These are phyloP conservation scores for Russula olivacea DNA, from an alignment of 768 basidiomycete genomes.

Conservation along the genomic window DNA sequence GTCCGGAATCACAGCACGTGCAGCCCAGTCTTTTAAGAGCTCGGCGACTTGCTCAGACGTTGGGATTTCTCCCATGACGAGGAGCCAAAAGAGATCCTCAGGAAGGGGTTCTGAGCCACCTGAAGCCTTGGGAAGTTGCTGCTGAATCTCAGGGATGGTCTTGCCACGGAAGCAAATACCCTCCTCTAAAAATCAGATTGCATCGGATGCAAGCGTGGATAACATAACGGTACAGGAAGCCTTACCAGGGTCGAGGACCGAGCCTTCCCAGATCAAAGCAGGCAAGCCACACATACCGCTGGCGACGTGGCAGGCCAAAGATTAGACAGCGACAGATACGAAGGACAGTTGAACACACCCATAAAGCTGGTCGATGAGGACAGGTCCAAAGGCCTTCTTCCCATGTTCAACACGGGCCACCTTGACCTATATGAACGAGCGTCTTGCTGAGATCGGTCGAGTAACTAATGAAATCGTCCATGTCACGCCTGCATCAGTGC, in stretches of 20 bases:
- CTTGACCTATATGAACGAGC: constrained; percentile 53
- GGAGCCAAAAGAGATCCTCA: constrained; percentile 92
- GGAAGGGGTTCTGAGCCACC: constrained; percentile 88
- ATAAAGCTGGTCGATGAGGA: constrained; percentile 85
- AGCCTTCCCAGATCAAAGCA: constrained; percentile 97
- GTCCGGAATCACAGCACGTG: constrained; percentile 82
- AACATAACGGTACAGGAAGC: constrained; percentile 15
- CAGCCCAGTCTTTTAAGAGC: constrained; percentile 92
- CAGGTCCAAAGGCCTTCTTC: constrained; percentile 88
- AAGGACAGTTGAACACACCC: constrained; percentile 44
- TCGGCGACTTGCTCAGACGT: constrained; percentile 82
- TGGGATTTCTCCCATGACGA: constrained; percentile 92
- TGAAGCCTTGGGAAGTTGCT: constrained; percentile 81
- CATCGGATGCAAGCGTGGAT: constrained; percentile 17
- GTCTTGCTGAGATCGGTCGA: too few relatives aligned
- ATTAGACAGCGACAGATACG: constrained; percentile 7
- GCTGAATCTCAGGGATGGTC: constrained; percentile 86
- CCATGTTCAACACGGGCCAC: constrained; percentile 81
- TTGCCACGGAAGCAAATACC: constrained; percentile 98
- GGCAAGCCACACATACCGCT: constrained; percentile 88
- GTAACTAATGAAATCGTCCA: too few relatives aligned
- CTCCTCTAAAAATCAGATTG: constrained; percentile 52
- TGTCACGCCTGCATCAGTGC: too few relatives aligned
- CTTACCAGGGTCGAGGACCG: constrained; percentile 88
- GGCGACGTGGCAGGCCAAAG: constrained; percentile 15